These are phyloP conservation scores for Tetrapyrgos nigripes DNA, from an alignment of 1,284 basidiomycete genomes.

Conservation along the genomic window DNA sequence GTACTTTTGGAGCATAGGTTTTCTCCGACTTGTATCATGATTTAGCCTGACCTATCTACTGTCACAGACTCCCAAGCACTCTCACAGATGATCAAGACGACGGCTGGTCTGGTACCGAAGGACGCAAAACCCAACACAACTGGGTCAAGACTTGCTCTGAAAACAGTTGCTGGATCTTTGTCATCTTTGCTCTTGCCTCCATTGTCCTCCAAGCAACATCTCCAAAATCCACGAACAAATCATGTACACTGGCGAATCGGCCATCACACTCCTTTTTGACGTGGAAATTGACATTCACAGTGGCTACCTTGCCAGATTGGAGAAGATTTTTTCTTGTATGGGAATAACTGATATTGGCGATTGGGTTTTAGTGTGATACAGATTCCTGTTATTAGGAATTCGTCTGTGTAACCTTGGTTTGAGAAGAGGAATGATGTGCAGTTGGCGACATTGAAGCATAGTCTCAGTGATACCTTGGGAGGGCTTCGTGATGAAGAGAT, in stretches of 20 bases:
- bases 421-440: constrained; percentile 63
- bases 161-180: constrained; percentile 79
- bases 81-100: constrained; percentile 48
- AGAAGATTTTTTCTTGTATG: constrained; percentile 72
- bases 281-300: constrained; percentile 87
- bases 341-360: constrained; percentile 81
- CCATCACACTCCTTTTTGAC: constrained; percentile 87
- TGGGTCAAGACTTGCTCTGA: constrained; percentile 60
- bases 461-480: constrained; percentile 49
- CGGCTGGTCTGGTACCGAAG: constrained; percentile 59
- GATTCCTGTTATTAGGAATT: constrained; percentile 78
- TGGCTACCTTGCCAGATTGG: constrained; percentile 84
- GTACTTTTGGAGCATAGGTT: constrained; percentile 83
- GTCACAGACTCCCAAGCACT: neutral
- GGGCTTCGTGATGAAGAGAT: constrained; percentile 63
- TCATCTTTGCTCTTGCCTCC: constrained; percentile 75
- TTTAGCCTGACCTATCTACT: too few species aligned
- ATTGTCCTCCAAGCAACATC: constrained; percentile 84
- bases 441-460: constrained; percentile 58
- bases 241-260: constrained; percentile 76
- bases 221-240: constrained; percentile 51
- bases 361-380: constrained; percentile 87
- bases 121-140: constrained; percentile 49
- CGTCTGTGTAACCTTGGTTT: constrained; percentile 86
- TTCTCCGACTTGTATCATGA: neutral